Base-by-base conservation (phyloP, 495 filamentous ascomycete genomes). In the Lophiotrema nucula region DNA sequence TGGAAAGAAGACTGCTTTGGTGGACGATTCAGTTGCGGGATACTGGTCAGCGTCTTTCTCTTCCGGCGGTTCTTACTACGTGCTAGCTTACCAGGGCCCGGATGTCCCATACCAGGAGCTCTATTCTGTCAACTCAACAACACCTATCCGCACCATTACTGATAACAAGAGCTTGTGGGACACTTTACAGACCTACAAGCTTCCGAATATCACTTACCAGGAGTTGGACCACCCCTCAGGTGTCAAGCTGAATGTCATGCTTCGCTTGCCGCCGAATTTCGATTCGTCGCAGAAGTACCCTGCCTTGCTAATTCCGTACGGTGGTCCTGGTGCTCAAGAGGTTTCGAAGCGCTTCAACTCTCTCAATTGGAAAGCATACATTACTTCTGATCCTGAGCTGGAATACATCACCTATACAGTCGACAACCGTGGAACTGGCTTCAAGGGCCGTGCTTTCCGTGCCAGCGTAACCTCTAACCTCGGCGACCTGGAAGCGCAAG, bases 401-500 rank as follows among this genome's bases (percentile, higher is more conserved):
- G 72, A 81, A 51, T 83, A 77, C 67, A 78, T 82, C 54, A 73
- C 78, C n/a, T 67, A 77, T 46, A 77, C 71, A 0, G 76, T 84
- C 15, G 81, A 84, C 57, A 79, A 79, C 58, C 77, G 81, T 6
- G 81, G 81, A 15, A 83, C 81, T 0, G 81, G 78, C 0, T 75
- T 58, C 56, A 76, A 79, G 41, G 81, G 81, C 3, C 76, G 81
- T 4, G 70, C 64, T 2, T 83, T 79, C 67, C 73, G 81, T 1
- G 63, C 74, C 0, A 37, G 70, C 10, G 78, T 84, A 0, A 69
- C 74, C 0, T 67, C 70, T 8, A 73, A 77, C 22, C 72, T 83
- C 0, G 81, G 81, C 22, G 73, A 76, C 26, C 70, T 81, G 22
- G 81, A 84, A 53, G 76, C 81, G 15, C 58, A 66, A 4, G 81